A percentile compares a stretch with the other conserved stretches of the same genome.
These are phyloP conservation scores for Dendrothele bispora DNA, from an alignment of 768 basidiomycete genomes.

Conservation along the genomic window DNA sequence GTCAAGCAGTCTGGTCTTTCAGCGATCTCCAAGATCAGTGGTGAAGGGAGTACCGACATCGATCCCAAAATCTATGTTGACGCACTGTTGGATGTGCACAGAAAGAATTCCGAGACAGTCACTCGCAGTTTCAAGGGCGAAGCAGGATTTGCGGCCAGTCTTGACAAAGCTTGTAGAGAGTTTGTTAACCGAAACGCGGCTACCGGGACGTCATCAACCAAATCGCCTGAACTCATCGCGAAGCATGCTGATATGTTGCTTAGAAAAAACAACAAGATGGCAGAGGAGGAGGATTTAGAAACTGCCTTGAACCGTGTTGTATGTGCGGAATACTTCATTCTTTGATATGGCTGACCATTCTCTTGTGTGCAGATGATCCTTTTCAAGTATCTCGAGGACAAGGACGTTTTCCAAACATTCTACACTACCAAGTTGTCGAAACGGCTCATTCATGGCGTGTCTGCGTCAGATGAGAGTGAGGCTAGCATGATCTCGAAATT, in stretches of 20 bases:
- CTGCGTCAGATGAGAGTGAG: constrained; percentile 94
- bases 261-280: constrained; percentile 93
- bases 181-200: constrained; percentile 94
- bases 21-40: constrained; percentile 74
- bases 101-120: constrained; percentile 89
- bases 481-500: constrained; percentile 97
- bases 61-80: constrained; percentile 96
- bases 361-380: constrained; percentile 76
- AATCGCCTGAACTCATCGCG: constrained; percentile 89
- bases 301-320: constrained; percentile 89
- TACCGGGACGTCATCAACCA: constrained; percentile 78
- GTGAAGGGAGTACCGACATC: constrained; percentile 57
- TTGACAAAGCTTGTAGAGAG: constrained; percentile 94
- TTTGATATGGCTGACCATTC: constrained; percentile 17
- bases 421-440: constrained; percentile 93
- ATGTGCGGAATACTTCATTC: constrained; percentile 26
- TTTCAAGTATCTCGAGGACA: constrained; percentile 98
- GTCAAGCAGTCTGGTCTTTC: constrained; percentile 85
- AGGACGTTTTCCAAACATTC: constrained; percentile 99
- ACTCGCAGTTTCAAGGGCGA: constrained; percentile 89
- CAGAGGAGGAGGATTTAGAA: constrained; percentile 90
- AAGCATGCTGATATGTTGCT: constrained; percentile 91
- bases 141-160: constrained; percentile 87
- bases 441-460: constrained; percentile 87
- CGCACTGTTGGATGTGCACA: constrained; percentile 86